Base-by-base conservation (phyloP, 768 basidiomycete genomes). In the Trametes elegans region DNA sequence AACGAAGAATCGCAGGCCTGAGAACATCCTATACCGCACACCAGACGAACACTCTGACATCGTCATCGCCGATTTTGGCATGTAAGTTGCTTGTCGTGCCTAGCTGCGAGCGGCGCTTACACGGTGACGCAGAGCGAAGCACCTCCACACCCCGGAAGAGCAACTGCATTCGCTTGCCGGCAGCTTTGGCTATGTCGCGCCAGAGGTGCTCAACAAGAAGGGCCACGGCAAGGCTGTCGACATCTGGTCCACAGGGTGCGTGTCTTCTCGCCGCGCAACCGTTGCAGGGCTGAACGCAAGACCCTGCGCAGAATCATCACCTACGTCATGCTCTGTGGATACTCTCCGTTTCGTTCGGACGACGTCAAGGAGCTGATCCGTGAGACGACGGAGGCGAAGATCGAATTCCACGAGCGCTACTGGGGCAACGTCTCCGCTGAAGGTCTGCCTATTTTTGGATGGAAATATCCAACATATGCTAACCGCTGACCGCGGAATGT, bases 31-130 rank as follows among this genome's bases (percentile, higher is more conserved):
- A 3, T 98, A 93, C 68, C 84, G 90, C 35, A 91, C 89, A 5
- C 84, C 77, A 60, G 87, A 83, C 2, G 67, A 77, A 9, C 77
- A 87, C 16, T 91, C 90, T n/a, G 88, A 88, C 59, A 80, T 98
- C 45, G 95, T 99, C 53, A 93, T 98, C 38, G 95, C 85, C 6
- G 97, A 98, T 71, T 99, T 99, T 66, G 97, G 97, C 61, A 98
- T 99, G 91, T 93, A 62, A 16, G 86, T 72, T n/a, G n/a, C n/a
- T n/a, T n/a, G n/a, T n/a, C n/a, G n/a, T n/a, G n/a, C n/a, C n/a
- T n/a, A n/a, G n/a, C n/a, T n/a, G n/a, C n/a, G n/a, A n/a, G n/a
- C n/a, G n/a, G n/a, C n/a, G n/a, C n/a, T n/a, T n/a, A n/a, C n/a
- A n/a, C n/a, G n/a, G n/a, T n/a, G n/a, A n/a, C n/a, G 34, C 52